These are phyloP conservation scores for Naganishia liquefaciens DNA, from an alignment of 1,284 basidiomycete species.

Conservation along the genomic window DNA sequence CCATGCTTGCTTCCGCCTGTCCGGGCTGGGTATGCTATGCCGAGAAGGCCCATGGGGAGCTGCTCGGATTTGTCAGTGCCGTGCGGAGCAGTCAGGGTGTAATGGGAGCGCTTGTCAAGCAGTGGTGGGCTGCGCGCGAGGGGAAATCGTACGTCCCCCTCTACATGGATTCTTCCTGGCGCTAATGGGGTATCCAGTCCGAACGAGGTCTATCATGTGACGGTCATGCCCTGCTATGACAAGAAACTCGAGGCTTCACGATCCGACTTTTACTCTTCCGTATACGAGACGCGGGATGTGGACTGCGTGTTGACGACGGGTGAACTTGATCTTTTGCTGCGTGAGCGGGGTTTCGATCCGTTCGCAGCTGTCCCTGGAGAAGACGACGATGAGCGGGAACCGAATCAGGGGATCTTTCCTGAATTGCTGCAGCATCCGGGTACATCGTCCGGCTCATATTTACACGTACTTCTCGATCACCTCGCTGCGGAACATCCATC, in stretches of 20 bases:
- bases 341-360: conserved; percentile 78
- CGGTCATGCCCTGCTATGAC: conserved; percentile 99
- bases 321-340: conserved; percentile 84
- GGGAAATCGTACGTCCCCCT: conserved; percentile 62
- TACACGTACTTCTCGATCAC: conserved; percentile 69
- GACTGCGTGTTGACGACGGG: conserved; percentile 98
- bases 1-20: conserved; percentile 93
- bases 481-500: conserved; percentile 57
- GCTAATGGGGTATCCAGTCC: conserved; percentile 58
- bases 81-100: conserved; percentile 93
- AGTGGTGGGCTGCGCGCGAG: conserved; percentile 67
- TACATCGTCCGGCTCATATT: conserved; percentile 89
- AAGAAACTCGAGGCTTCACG: conserved; percentile 98
- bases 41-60: conserved; percentile 93
- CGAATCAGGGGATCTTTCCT: conserved; percentile 58
- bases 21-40: conserved; percentile 99
- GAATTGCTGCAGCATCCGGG: conserved; percentile 77
- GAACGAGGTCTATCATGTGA: conserved; percentile 86
- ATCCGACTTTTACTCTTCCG: conserved; percentile 79
- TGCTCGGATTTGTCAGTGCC: conserved; percentile 83
- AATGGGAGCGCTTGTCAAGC: conserved; percentile 90
- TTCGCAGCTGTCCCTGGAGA: conserved; percentile 61
- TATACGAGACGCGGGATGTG: conserved; percentile 81
- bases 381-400: conserved; percentile 45
- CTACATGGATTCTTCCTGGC: background rate